Conservation (phyloP, 2,329 filamentous ascomycete genomes). For the Dactylellina haptotyla region DNA sequence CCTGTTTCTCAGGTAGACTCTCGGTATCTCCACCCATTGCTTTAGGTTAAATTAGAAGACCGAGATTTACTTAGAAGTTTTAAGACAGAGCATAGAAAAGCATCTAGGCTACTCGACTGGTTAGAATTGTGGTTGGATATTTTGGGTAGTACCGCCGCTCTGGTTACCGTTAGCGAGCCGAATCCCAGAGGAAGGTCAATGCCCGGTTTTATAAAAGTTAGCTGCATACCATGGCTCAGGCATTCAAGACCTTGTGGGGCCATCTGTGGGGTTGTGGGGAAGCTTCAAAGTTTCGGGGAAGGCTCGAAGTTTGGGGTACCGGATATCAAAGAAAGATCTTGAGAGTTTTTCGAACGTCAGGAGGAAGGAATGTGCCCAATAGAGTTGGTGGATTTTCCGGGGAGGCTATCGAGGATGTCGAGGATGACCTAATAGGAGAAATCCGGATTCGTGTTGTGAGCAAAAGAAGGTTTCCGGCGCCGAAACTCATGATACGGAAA, state of each 20-base stretch:
- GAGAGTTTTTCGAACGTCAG: background rate
- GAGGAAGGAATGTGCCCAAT: background rate
- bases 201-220: slow-evolving; percentile 23
- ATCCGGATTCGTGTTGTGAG: background rate
- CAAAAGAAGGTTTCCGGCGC: background rate
- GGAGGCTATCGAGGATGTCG: slow-evolving; percentile 7
- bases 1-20: slow-evolving; percentile 34
- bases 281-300: background rate
- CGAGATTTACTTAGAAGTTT: too few species aligned
- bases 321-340: background rate
- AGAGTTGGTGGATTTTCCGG: too few species aligned
- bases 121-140: too few species aligned
- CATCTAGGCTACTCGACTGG: too few species aligned
- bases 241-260: background rate
- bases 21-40: slow-evolving; percentile 25
- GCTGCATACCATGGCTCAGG: too few species aligned
- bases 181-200: slow-evolving; percentile 1
- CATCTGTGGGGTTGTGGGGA: slow-evolving; percentile 21
- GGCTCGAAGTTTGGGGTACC: slow-evolving; percentile 1
- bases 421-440: slow-evolving; percentile 5
- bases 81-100: too few species aligned
- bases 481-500: slow-evolving; percentile 3
- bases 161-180: background rate
- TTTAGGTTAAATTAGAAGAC: too few species aligned
- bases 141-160: slow-evolving; percentile 8